Evolutionary conservation across 2,329 filamentous ascomycete species (phyloP), one percentile per base, ranked within the genome.

Genomic region (Stenocarpella maydis): DNA sequence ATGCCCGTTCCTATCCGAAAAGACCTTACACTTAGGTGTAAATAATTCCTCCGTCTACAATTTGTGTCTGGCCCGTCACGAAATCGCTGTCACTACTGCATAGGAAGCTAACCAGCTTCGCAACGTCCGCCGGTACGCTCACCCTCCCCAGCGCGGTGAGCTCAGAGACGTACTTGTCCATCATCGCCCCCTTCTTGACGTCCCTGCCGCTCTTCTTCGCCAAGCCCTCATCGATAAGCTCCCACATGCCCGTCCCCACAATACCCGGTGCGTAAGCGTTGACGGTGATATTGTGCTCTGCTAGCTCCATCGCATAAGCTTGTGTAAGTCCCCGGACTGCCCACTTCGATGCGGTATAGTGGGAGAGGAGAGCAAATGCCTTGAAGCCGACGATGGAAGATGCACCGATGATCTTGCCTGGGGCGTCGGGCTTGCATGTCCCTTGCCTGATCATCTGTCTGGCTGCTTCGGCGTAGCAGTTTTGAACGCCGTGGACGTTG

Each of bases 191-290:
- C 52, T 64, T 65, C 45, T 24, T 68, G 45, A 73, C 17, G 15
- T 86, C 86, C 73, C 82, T 78, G 0, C 80, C 79, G 0, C 86
- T 88, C 68, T 82, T 82, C 75, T 86, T 82, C 0, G 84, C 87
- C 39, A 91, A 71, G 69, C 85, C 85, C 71, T 87, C 85, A 71
- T 92, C 90, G 66, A 92, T 91, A 2, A 87, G 75, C 54, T 91
- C 89, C 90, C 90, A 92, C 89, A 92, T 92, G 0, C 82, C 81
- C 0, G 89, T 91, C 0, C 85, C 88, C 0, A 92, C 88, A 58
- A 92, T 90, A 0, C 90, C 90, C 0, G 90, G 90, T 0, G 88
- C 89, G 74, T 91, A 92, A 0, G 86, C 85, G 73, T 92, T 92
- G 24, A 86, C 89, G 0, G 87, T 91, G 76, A 92, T 92, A 69